Evolutionary conservation across 805 yeast species (phyloP).

Genomic region (Spathaspora hagerdaliae): DNA sequence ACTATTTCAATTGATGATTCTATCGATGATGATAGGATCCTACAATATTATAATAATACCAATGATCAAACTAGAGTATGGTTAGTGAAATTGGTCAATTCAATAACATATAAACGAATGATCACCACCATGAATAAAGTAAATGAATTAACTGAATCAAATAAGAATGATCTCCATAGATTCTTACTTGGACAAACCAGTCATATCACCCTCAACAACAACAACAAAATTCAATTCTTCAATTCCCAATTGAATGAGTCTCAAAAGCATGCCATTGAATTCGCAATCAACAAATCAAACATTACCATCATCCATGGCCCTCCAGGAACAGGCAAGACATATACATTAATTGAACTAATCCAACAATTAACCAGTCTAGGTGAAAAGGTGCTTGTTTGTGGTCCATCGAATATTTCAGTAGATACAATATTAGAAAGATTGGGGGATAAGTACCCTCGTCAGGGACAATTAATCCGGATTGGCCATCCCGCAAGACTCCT

Average conservation of each 20-base stretch:
- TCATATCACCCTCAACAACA: constrained; percentile 21
- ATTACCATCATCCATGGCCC: constrained; percentile 71
- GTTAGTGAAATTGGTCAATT: constrained; percentile 65
- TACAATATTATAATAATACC: constrained; percentile 42
- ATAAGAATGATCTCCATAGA: constrained; percentile 33
- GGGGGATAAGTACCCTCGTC: constrained; percentile 17
- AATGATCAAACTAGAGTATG: constrained; percentile 47
- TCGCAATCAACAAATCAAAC: constrained; percentile 54
- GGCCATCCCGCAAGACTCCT: constrained; percentile 93
- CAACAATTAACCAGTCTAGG: constrained; percentile 54
- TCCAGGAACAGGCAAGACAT: constrained; percentile 82
- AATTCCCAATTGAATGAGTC: constrained; percentile 57
- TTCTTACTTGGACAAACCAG: constrained; percentile 43
- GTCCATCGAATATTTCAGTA: constrained; percentile 90
- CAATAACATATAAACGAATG: constrained; percentile 75
- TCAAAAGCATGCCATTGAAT: constrained; percentile 68
- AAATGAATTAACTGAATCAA: constrained; percentile 39
- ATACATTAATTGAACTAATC: constrained; percentile 76
- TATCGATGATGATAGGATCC: constrained; percentile 45
- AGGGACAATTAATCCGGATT: constrained; percentile 59
- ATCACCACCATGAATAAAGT: constrained; percentile 68
- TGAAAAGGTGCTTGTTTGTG: constrained; percentile 75
- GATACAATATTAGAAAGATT: constrained; percentile 86
- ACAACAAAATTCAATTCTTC: constrained; percentile 23
- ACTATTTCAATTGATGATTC: constrained; percentile 56